Conservation (phyloP, 139 green algal species). For the Chlamydomonas incerta region DNA sequence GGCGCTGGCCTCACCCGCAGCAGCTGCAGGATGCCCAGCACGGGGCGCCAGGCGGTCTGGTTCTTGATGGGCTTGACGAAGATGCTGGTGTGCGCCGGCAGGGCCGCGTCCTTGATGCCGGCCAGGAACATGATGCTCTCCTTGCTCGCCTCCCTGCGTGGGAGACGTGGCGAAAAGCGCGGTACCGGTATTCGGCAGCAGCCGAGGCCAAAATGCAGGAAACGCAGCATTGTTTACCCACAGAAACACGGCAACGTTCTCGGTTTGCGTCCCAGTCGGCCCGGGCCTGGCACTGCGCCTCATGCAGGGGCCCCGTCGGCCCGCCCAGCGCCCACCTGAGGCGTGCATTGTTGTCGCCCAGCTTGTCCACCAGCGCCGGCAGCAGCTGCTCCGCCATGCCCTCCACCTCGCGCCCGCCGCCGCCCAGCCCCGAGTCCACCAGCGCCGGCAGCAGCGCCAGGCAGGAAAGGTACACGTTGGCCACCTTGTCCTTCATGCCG, state of each 20-base stretch:
- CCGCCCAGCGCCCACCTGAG: slow-evolving; percentile 54
- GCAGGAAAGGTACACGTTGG: slow-evolving; percentile 66
- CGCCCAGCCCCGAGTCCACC: slow-evolving; percentile 26
- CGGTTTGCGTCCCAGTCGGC: too few relatives aligned
- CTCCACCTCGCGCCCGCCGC: slow-evolving; percentile 47
- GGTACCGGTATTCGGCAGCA: too few relatives aligned
- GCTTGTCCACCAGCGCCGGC: slow-evolving; percentile 83
- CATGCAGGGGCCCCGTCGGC: too few relatives aligned
- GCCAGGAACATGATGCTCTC: slow-evolving; percentile 71
- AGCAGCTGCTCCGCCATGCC: slow-evolving; percentile 60
- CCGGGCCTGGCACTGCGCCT: too few relatives aligned
- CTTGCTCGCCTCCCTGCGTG: slow-evolving; percentile 41
- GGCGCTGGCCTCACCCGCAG: slow-evolving; percentile 63
- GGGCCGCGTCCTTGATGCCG: slow-evolving; percentile 47
- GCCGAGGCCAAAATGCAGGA: too few relatives aligned
- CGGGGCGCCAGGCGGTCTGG: slow-evolving; percentile 75
- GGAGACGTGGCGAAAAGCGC: too few relatives aligned
- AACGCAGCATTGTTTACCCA: too few relatives aligned
- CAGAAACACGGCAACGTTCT: too few relatives aligned
- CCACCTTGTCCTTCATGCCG: slow-evolving; percentile 54
- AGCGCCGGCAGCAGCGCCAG: slow-evolving; percentile 57
- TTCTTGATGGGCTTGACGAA: slow-evolving; percentile 78
- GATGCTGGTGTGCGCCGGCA: slow-evolving; percentile 46
- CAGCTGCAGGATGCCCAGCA: slow-evolving; percentile 76
- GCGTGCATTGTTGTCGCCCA: slow-evolving; percentile 75